Evolutionary conservation across 805 yeast genomes (phyloP), one percentile per base, ranked within the genome.

Genomic region (Candida piceae): DNA sequence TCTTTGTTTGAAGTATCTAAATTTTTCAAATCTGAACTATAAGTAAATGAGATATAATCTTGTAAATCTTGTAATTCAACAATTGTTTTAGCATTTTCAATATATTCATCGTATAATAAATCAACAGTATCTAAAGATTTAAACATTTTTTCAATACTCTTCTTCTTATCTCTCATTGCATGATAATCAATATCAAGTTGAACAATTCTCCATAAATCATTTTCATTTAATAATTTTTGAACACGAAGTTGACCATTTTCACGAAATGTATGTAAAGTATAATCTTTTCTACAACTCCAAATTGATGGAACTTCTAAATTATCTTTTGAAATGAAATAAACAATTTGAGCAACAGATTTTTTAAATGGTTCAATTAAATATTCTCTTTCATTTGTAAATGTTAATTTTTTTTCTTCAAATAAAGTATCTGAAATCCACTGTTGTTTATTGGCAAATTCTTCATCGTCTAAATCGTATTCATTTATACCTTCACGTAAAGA

Each of bases 211-310:
- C 98, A 93, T 42, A 93, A 66, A 57, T 89, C 97, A 61, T 86
- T 89, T 62, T 84, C 94, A 37, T 69, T 74, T 38, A 84, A 63
- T 32, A 80, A 58, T 44, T 72, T 74, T 45, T 67, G 74, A 10
- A 74, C 76, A 34, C 44, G 47, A 16, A 75, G 69, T 27, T 68
- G 71, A 12, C 60, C 66, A 26, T 58, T 59, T 31, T 50, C 59
- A 20, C 55, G 49, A 29, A 70, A 70, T 8, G 85, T 73, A 49
- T 69, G 69, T 41, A 84, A 64, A 15, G 87, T 67, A 55, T 84
- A 87, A 60, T 93, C 97, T 62, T 95, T 84, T 58, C 97, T 84
- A 56, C 88, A 95, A 18, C 88, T 84, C 84, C 95, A 88, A 42
- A 93, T 88, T 52, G 88, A 85, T 9, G 98, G 97, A 5, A 90